Conservation (phyloP, 2,329 filamentous ascomycete species). For the Colletotrichum incanum region DNA sequence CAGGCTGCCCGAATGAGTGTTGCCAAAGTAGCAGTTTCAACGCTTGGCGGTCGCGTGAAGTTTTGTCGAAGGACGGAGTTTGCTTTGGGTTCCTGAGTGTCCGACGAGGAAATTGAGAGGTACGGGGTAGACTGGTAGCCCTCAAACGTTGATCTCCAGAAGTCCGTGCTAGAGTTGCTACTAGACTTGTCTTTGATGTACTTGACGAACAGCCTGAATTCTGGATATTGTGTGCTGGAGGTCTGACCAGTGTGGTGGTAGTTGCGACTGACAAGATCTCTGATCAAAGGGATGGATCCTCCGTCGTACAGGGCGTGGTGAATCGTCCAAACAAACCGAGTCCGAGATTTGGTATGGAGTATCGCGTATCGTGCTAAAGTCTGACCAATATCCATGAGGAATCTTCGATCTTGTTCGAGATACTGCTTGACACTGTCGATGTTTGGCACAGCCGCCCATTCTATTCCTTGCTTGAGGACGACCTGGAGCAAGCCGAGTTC, state of each 20-base stretch:
- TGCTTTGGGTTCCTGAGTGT: neutral
- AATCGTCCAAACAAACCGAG: slow-evolving; percentile 1
- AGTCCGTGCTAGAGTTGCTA: neutral
- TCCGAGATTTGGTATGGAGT: slow-evolving; percentile 1
- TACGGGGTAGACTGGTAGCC: neutral
- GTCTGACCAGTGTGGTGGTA: neutral
- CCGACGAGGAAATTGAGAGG: neutral
- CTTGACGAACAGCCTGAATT: neutral
- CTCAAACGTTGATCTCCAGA: neutral
- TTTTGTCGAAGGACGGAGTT: neutral
- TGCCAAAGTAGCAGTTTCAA: slow-evolving; percentile 40
- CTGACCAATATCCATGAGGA: slow-evolving; percentile 8
- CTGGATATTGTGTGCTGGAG: neutral
- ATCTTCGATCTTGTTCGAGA: slow-evolving; percentile 27
- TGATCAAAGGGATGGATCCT: slow-evolving; percentile 24
- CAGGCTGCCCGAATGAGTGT: slow-evolving; percentile 49
- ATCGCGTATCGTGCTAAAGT: slow-evolving; percentile 8
- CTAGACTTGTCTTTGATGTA: neutral
- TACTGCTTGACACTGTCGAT: neutral
- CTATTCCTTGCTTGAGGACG: neutral
- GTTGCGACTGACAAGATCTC: slow-evolving; percentile 23
- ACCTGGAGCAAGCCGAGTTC: neutral
- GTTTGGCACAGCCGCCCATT: neutral
- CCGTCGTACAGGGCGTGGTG: slow-evolving; percentile 1
- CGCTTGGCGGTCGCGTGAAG: neutral